Evolutionary conservation across 768 basidiomycete species (phyloP).

Genomic region (Leccinum sublutescens): DNA sequence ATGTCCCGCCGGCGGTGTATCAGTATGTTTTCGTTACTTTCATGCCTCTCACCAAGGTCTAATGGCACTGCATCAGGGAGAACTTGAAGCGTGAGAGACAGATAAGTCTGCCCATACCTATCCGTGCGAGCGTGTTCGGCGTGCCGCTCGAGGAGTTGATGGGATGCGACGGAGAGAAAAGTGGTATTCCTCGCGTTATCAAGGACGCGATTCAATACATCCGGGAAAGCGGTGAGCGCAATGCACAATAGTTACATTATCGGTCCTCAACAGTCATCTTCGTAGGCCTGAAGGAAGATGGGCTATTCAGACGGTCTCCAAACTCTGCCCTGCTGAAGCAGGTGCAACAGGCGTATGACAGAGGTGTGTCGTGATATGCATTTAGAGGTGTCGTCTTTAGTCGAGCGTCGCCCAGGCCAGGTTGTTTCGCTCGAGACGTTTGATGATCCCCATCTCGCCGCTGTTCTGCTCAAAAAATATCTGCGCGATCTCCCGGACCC

Average conservation of each 20-base stretch:
- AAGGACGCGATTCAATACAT: conserved; percentile 73
- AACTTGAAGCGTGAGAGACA: conserved; percentile 72
- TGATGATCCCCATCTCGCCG: conserved; percentile 75
- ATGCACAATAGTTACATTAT: background rate
- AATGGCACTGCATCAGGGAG: conserved; percentile 48
- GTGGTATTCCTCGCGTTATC: conserved; percentile 77
- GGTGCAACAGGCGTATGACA: conserved; percentile 81
- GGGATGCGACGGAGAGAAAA: conserved; percentile 82
- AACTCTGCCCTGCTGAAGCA: conserved; percentile 65
- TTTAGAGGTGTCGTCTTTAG: conserved; percentile 1
- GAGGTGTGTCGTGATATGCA: conserved; percentile 44
- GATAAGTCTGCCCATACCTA: conserved; percentile 63
- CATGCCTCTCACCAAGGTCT: background rate
- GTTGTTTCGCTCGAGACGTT: conserved; percentile 78
- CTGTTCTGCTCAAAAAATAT: conserved; percentile 85
- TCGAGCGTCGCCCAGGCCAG: conserved; percentile 47
- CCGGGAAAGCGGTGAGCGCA: conserved; percentile 48
- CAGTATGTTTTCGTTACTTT: conserved; percentile 49
- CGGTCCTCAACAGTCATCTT: background rate
- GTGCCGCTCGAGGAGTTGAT: conserved; percentile 80
- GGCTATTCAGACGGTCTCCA: conserved; percentile 82
- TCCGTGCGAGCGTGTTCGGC: conserved; percentile 68
- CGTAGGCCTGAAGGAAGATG: conserved; percentile 64
- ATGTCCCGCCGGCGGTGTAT: conserved; percentile 80
- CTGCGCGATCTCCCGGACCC: conserved; percentile 77